Conservation (phyloP, 2,329 filamentous ascomycete genomes). For the Cordyceps fumosorosea region DNA sequence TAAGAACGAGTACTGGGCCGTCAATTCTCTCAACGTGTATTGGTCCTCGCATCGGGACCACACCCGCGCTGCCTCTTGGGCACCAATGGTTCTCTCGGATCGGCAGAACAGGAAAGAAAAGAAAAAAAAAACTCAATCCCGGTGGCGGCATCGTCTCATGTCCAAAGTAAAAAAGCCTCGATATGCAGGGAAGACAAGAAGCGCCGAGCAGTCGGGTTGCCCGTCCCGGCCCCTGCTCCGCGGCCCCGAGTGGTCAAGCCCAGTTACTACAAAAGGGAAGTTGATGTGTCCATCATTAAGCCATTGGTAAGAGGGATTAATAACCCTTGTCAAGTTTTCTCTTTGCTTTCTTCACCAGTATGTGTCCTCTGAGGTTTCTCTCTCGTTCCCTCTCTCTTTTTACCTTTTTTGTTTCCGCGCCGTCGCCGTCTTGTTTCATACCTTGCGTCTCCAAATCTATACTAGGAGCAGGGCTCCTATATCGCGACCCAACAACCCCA, state of each 20-base stretch:
- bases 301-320: neutral
- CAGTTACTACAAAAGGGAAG: neutral
- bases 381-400: neutral
- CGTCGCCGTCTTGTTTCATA: neutral
- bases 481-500: neutral
- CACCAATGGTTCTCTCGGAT: neutral
- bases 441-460: neutral
- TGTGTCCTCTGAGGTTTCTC: neutral
- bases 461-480: neutral
- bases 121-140: neutral
- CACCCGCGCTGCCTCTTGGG: neutral
- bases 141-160: neutral
- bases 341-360: neutral
- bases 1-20: neutral
- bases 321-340: neutral
- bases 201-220: conserved; percentile 1
- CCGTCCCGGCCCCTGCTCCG: neutral
- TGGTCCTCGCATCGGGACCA: neutral
- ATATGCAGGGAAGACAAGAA: conserved; percentile 5
- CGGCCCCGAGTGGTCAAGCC: neutral
- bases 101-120: neutral
- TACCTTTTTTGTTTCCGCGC: neutral
- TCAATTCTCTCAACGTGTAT: neutral
- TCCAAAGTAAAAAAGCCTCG: neutral
- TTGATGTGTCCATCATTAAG: neutral